These are phyloP conservation scores for Yamadazyma atlantica DNA, from an alignment of 1,139 yeast genomes.

Conservation along the genomic window DNA sequence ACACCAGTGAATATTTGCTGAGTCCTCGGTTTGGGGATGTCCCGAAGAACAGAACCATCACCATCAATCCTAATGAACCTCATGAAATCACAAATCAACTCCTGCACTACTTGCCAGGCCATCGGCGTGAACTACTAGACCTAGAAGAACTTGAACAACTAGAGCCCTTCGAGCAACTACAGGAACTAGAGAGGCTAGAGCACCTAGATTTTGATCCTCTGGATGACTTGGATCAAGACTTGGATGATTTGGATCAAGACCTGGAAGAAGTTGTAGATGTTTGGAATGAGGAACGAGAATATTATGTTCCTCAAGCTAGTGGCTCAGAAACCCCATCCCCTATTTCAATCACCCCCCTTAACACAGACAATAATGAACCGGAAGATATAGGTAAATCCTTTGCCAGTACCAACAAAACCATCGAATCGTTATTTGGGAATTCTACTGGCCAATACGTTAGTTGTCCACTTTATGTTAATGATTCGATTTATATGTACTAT, in stretches of 20 bases:
- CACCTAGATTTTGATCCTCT: background rate
- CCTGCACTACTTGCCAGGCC: no score
- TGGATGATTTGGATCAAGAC: background rate
- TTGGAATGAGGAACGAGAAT: background rate
- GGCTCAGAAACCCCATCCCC: background rate
- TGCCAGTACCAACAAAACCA: conserved; percentile 17
- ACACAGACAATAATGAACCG: background rate
- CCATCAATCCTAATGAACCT: conserved; percentile 12
- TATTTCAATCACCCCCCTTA: conserved; percentile 1
- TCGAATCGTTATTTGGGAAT: conserved; percentile 26
- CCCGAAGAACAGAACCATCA: conserved; percentile 9
- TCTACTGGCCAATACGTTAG: conserved; percentile 27
- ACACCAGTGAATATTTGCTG: conserved; percentile 21
- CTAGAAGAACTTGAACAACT: no score
- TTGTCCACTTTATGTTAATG: conserved; percentile 46
- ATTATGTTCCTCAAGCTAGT: background rate
- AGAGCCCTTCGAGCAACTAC: no score
- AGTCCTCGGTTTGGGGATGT: conserved; percentile 13
- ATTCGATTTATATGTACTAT: conserved; percentile 39
- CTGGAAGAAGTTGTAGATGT: background rate
- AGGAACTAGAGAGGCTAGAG: no score
- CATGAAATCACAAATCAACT: conserved; percentile 3
- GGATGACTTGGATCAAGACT: background rate
- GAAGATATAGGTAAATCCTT: conserved; percentile 4
- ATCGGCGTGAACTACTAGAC: conserved; percentile 1